Evolutionary conservation across 192 early-diverging fungal genomes (phyloP), one percentile per base, ranked within the genome.

Genomic region (Funneliformis geosporum): DNA sequence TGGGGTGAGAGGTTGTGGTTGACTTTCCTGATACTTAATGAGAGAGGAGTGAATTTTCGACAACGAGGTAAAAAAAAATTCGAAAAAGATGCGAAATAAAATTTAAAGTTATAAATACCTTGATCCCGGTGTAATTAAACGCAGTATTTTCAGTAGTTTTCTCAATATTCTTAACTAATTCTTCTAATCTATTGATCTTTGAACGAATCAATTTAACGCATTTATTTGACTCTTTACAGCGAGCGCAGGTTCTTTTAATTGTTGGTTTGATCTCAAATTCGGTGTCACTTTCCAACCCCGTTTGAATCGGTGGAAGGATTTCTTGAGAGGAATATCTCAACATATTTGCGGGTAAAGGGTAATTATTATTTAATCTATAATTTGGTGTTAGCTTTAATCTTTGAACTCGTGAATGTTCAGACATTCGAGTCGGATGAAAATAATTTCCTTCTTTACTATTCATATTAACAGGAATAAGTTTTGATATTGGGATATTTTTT

Each of bases 191-290:
- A n/a, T 39, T 7, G 5, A 69, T 69, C 39, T 43, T 69, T 9
- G 67, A 69, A 69, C 18, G 21, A 18, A 69, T 18, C 21, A 69
- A 43, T 69, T 69, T 69, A 43, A 69, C 39, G 2, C 67, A 69
- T 69, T 33, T 69, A 23, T 33, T 69, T 21, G 67, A 33, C 42
- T 69, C 67, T 43, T 69, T 69, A 43, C 67, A 69, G 23, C 67
- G 67, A 38, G 67, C 67, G 21, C 67, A 69, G 9, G 67, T 69
- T 40, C 42, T 69, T 69, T 69, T 64, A 64, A 64, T 69, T 16
- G 39, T 69, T 2, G 50, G 50, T 4, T 55, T 55, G 5, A 55
- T 55, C 16, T 55, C 50, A 55, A 55, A 55, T 55, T 14, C 50
- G 5, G 14, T 18, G 18, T 55, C 50, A 55, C 18, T 5, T 18